Percentiles rank a stretch among this genome's conserved stretches.
Evolutionary conservation across 2,329 filamentous ascomycete species (phyloP).

Genomic region (Curvularia sp.): DNA sequence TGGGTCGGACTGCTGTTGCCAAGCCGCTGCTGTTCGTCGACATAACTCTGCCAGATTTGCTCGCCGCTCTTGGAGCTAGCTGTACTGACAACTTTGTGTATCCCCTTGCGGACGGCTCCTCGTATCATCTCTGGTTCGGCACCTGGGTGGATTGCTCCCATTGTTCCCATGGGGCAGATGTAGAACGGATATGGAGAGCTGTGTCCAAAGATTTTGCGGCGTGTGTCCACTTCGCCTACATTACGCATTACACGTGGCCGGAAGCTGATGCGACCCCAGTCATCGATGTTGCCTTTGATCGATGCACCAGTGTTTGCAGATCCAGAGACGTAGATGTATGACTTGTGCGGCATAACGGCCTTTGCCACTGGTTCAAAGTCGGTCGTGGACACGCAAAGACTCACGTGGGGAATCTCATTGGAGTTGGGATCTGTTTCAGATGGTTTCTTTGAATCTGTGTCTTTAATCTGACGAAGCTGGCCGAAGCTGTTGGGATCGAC

Average conservation of each 20-base stretch:
- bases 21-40: slow-evolving; percentile 34
- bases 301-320: slow-evolving; percentile 46
- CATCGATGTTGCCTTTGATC: slow-evolving; percentile 40
- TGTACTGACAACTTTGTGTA: slow-evolving; percentile 48
- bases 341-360: slow-evolving; percentile 42
- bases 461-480: slow-evolving; percentile 32
- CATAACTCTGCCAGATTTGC: slow-evolving; percentile 43
- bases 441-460: slow-evolving; percentile 28
- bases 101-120: slow-evolving; percentile 45
- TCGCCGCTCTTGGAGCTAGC: slow-evolving; percentile 42
- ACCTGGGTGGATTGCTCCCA: slow-evolving; percentile 45
- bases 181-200: slow-evolving; percentile 48
- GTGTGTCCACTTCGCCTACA: slow-evolving; percentile 43
- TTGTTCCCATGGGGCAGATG: slow-evolving; percentile 49
- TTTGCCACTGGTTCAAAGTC: slow-evolving; percentile 47
- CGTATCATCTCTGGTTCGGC: slow-evolving; percentile 49
- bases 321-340: slow-evolving; percentile 44
- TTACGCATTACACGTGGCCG: slow-evolving; percentile 48
- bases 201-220: slow-evolving; percentile 46
- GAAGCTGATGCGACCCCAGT: slow-evolving; percentile 47
- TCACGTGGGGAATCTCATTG: slow-evolving; percentile 40
- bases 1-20: slow-evolving; percentile 37
- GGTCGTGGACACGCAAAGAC: slow-evolving; percentile 39
- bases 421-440: slow-evolving; percentile 25
- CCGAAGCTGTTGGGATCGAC: slow-evolving; percentile 45